Evolutionary conservation across 116 monocot species (phyloP), one percentile per base, ranked within the genome.

Genomic region (Zostera marina): DNA sequence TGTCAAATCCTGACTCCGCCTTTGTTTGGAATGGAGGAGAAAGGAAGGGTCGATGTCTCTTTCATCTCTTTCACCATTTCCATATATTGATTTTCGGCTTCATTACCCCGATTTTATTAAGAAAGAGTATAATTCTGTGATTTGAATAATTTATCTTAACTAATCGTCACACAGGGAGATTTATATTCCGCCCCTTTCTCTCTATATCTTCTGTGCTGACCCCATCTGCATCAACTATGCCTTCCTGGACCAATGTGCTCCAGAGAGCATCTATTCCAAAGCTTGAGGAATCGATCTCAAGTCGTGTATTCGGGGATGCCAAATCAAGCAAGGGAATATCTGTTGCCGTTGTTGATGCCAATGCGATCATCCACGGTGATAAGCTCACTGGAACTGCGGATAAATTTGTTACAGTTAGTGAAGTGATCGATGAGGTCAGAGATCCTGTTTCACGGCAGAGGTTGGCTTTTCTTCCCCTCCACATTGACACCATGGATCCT

Each of bases 321-420:
- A 58, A 23, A 8, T 77, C 69, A 49, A 78, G 41, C 68, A 76
- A 68, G 51, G 87, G 83, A 22, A 69, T 87, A 16, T 63, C 89
- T 10, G 80, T 96, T n/a, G 85, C 85, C 16, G 85, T 96, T 40
- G 80, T 89, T 32, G 96, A 89, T n/a, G 85, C 96, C 41, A 89
- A 76, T 53, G 96, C 96, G 41, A 72, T 96, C 23, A 89, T 96
- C 61, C 76, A 80, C 24, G 82, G 88, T 0, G 82, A 77, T 56
- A 80, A 82, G 62, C 60, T 96, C 4, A 52, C 70, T 0, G 67
- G 75, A 21, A 65, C 47, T 21, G 85, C 78, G 1, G 96, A 85
- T 15, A 76, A 73, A 69, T 80, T 85, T 20, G 88, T 94, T 2
- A 73, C 94, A 25, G 77, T 88, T 12, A 53, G 47, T 8, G 85